These are phyloP conservation scores for Xylaria flabelliformis DNA, from an alignment of 495 filamentous ascomycete species.

Conservation along the genomic window DNA sequence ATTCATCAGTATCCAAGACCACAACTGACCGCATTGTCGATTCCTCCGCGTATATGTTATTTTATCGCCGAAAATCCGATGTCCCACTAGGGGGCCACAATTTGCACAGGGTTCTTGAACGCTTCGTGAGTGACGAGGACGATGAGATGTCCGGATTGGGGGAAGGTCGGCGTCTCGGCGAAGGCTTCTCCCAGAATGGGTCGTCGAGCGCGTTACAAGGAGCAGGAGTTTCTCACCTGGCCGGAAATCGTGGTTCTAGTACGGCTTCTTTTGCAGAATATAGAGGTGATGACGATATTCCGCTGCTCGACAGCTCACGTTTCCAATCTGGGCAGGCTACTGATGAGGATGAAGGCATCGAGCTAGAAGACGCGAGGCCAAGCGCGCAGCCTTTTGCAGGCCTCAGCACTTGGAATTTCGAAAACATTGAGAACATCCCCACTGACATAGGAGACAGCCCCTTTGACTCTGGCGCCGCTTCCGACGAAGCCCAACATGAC, in stretches of 20 bases:
- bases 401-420: constrained; percentile 47
- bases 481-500: constrained; percentile 49
- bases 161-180: constrained; percentile 86
- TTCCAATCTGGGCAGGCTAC: constrained; percentile 29
- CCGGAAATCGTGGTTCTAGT: constrained; percentile 63
- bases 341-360: constrained; percentile 50
- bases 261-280: constrained; percentile 3
- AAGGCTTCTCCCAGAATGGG: constrained; percentile 79
- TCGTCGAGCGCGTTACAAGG: constrained; percentile 81
- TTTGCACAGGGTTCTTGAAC: constrained; percentile 71
- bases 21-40: constrained; percentile 49
- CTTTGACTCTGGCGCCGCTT: constrained; percentile 35
- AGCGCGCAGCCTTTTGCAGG: constrained; percentile 29
- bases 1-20: constrained; percentile 66
- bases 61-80: constrained; percentile 87
- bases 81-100: constrained; percentile 76
- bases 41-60: constrained; percentile 86
- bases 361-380: constrained; percentile 34
- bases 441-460: constrained; percentile 38
- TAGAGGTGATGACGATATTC: constrained; percentile 26
- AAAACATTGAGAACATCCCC: constrained; percentile 38
- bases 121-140: constrained; percentile 52
- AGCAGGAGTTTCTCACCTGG: constrained; percentile 76
- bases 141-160: constrained; percentile 65
- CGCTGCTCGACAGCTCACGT: constrained; percentile 21